Base-by-base conservation (phyloP, 768 basidiomycete genomes). In the Neoboletus subvelutipes region DNA sequence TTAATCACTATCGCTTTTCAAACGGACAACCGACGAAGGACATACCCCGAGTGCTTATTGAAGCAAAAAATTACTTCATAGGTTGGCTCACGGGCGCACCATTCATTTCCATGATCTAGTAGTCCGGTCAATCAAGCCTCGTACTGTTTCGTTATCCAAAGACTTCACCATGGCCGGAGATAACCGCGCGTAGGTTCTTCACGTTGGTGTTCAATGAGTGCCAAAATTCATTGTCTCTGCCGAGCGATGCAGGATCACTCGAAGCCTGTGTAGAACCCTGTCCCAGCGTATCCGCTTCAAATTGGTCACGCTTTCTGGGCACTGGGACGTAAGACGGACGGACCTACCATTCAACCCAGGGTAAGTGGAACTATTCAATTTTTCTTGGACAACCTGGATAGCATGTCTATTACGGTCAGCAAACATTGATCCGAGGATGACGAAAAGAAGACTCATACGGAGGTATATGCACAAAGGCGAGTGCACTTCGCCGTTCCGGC, bases 381-480 rank as follows among this genome's bases (percentile, higher is more conserved):
- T 53, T 29, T 73, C 50, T 56, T 68, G 68, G 62, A 77, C 71
- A 9, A 52, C 64, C 57, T 75, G 72, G n/a, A 78, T 70, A 7
- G 63, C 63, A 48, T 64, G 55, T 33, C 61, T 58, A 28, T 42
- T 33, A 6, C 24, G 5, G 41, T 62, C 39, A 52, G 37, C 37
- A 50, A 42, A 42, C 5, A 22, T 20, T 22, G 11, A 28, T 24
- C 9, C 28, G 4, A 33, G 24, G 20, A 12, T 49, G n/a, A 40
- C 12, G 8, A 11, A n/a, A 43, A 56, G 28, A 29, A 45, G 31
- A 24, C 17, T 72, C 84, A 33, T 63, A 86, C 85, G 86, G 86
- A 28, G 87, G 88, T 52, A 90, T 89, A 64, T 90, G 88, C 34
- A 89, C 86, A 63, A 89, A 90, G 0, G 82, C 88, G 7, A 90